Evolutionary conservation across 2,329 filamentous ascomycete species (phyloP).

Genomic region (Botrytis squamosa): DNA sequence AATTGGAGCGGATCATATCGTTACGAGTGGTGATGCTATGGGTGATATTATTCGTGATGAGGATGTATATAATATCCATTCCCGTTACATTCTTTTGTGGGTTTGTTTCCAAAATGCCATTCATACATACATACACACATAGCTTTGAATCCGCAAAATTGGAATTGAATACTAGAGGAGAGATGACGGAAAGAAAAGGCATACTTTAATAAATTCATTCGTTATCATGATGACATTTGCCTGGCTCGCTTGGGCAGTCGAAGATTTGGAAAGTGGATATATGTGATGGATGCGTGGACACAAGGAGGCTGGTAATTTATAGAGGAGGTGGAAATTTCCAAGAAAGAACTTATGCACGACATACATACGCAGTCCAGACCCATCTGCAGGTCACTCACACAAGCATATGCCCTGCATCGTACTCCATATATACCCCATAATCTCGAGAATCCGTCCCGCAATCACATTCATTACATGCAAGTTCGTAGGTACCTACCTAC

Average conservation of each 20-base stretch:
- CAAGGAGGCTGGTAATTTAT: slow-evolving; percentile 4
- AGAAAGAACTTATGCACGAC: neutral
- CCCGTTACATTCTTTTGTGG: neutral
- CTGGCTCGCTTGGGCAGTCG: neutral
- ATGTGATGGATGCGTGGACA: neutral
- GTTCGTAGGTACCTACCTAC: neutral
- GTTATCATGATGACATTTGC: neutral
- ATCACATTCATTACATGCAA: neutral
- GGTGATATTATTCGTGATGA: neutral
- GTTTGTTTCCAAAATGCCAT: neutral
- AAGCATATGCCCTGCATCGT: slow-evolving; percentile 13
- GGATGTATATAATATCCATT: slow-evolving; percentile 1
- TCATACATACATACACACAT: no score
- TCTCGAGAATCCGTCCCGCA: no score
- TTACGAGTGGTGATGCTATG: neutral
- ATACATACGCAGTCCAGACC: neutral
- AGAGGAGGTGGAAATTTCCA: neutral
- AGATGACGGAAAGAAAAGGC: neutral
- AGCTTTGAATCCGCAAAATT: neutral
- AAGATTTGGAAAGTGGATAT: neutral
- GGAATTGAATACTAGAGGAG: neutral
- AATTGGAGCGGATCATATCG: neutral
- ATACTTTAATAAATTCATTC: neutral
- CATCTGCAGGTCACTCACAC: slow-evolving; percentile 11
- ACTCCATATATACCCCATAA: slow-evolving; percentile 1